Conservation (phyloP, 495 filamentous ascomycete genomes). For the Cercophora newfieldiana region DNA sequence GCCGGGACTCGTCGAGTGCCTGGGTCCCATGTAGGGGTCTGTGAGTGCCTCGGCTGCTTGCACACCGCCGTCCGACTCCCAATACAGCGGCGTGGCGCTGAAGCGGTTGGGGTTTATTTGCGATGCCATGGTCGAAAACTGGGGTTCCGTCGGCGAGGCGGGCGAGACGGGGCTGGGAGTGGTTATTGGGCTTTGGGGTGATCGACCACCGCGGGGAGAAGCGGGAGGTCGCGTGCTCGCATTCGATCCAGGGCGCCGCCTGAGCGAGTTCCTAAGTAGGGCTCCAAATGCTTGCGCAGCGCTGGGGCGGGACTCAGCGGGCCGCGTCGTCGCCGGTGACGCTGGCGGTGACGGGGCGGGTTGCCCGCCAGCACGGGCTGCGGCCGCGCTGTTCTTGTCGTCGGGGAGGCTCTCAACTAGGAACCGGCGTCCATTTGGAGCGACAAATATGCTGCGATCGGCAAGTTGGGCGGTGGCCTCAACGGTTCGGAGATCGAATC, state of each 20-base stretch:
- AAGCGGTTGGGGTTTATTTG: constrained; percentile 28
- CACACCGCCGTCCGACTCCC: constrained; percentile 35
- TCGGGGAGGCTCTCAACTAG: constrained; percentile 33
- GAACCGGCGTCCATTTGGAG: constrained; percentile 33
- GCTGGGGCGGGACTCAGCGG: constrained; percentile 3
- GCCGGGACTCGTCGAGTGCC: neutral
- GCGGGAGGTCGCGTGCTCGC: constrained; percentile 18
- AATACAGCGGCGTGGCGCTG: constrained; percentile 31
- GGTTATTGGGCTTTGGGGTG: constrained; percentile 9
- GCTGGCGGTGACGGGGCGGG: constrained; percentile 13
- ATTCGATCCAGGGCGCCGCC: constrained; percentile 28
- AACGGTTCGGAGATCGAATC: constrained; percentile 33
- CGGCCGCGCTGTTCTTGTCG: constrained; percentile 7
- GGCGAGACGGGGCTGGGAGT: constrained; percentile 2
- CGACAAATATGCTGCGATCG: constrained; percentile 32
- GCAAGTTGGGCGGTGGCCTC: constrained; percentile 34
- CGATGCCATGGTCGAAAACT: constrained; percentile 28
- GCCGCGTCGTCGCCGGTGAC: neutral
- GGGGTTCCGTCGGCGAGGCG: constrained; percentile 17
- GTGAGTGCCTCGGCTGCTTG: constrained; percentile 35
- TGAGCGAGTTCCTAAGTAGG: constrained; percentile 15
- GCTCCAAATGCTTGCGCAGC: constrained; percentile 7
- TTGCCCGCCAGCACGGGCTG: neutral
- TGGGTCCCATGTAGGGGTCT: constrained; percentile 24
- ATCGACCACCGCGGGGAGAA: constrained; percentile 16